Evolutionary conservation across 768 basidiomycete species (phyloP), one percentile per base, ranked within the genome.

Genomic region (Russula lepida): DNA sequence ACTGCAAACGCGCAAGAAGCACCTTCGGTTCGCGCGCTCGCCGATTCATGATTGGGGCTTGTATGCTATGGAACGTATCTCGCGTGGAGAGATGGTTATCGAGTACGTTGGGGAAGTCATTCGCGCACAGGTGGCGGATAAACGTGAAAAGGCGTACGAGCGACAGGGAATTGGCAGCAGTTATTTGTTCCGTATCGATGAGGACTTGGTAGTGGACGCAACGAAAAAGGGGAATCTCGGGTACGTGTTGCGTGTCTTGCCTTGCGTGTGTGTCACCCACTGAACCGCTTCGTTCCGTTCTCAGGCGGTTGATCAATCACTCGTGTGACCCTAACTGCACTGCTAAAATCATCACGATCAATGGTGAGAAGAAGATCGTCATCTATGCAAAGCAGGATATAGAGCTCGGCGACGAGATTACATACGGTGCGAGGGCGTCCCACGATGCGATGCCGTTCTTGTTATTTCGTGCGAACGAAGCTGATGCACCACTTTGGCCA

Each of bases 61-160:
- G 69, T 99, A 98, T 71, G 95, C 97, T 32, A 90, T 97, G 89
- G 97, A 99, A 77, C 83, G 84, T 69, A 98, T 99, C 66, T 84
- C 88, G 6, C 77, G 82, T 39, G 93, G 93, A 4, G 97, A 99
- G 76, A 98, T 99, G 94, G 95, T 99, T 32, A 98, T 98, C 74
- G 97, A 99, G 76, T 99, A 99, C 69, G 97, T 99, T 7, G 97
- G 97, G 21, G 97, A 99, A 79, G 81, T 98, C 64, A 93, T 98
- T 66, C 82, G 97, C 11, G 92, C 93, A 47, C 88, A 90, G 68
- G 92, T 98, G 12, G 97, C 97, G 28, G 97, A 98, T 68, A 92
- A 94, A 72, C 81, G 97, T 52, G 97, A 99, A 78, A 95, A 97
- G 78, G 84, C 86, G 67, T 99, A 99, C 71, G 92, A 98, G 76